Evolutionary conservation across 2,329 filamentous ascomycete genomes (phyloP).

Genomic region (Aureobasidium sp.): DNA sequence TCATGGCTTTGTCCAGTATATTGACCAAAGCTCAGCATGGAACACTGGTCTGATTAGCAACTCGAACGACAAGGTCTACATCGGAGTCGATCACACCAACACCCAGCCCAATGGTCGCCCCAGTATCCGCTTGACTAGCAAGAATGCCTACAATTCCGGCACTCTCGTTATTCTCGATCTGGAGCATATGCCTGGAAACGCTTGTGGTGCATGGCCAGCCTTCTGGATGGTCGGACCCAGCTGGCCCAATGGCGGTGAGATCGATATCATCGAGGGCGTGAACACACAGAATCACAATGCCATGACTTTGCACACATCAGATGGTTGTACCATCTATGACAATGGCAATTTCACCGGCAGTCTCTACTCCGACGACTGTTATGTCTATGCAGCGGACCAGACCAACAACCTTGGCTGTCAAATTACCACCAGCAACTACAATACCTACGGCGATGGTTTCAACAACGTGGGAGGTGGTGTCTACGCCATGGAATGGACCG

Average conservation of each 20-base stretch:
- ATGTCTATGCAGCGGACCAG: constrained; percentile 36
- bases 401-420: constrained; percentile 26
- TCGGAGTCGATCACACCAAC: constrained; percentile 31
- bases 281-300: constrained; percentile 29
- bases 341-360: constrained; percentile 67
- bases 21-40: constrained; percentile 28
- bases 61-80: constrained; percentile 22
- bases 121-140: constrained; percentile 65
- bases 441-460: constrained; percentile 30
- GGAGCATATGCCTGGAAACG: constrained; percentile 62
- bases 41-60: constrained; percentile 23
- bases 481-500: constrained; percentile 32
- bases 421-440: constrained; percentile 44
- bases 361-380: constrained; percentile 34
- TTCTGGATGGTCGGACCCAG: constrained; percentile 57
- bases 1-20: constrained; percentile 28
- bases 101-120: constrained; percentile 52
- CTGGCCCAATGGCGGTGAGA: constrained; percentile 33
- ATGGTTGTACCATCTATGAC: constrained; percentile 27
- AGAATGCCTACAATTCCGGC: constrained; percentile 55
- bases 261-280: constrained; percentile 37
- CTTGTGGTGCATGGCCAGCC: constrained; percentile 68
- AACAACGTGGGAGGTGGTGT: constrained; percentile 40
- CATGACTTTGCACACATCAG: constrained; percentile 31
- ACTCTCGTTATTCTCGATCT: constrained; percentile 63